Evolutionary conservation across 2,329 filamentous ascomycete species (phyloP).

Genomic region (Alternaria gaisen): DNA sequence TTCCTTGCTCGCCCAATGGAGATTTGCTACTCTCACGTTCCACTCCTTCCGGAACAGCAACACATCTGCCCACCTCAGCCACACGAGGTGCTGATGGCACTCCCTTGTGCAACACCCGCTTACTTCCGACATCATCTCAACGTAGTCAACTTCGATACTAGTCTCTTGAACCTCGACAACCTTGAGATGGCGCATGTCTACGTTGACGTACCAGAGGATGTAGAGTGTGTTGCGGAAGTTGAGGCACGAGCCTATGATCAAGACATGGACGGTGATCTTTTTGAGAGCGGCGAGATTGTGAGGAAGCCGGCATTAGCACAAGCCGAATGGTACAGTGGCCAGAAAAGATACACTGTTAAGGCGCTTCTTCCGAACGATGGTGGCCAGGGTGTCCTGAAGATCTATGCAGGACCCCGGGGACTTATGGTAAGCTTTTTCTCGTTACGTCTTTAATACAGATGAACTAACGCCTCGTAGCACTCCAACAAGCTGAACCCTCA

Average conservation of each 20-base stretch:
- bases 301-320: constrained; percentile 89
- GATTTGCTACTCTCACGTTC: constrained; percentile 95
- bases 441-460: background rate
- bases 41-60: constrained; percentile 85
- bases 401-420: constrained; percentile 93
- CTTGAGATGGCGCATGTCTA: constrained; percentile 93
- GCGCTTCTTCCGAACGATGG: constrained; percentile 91
- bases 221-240: constrained; percentile 92
- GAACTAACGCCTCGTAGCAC: constrained; percentile 61
- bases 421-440: constrained; percentile 70
- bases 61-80: constrained; percentile 90
- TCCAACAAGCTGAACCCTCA: constrained; percentile 97
- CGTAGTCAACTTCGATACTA: constrained; percentile 91
- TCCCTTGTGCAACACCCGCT: constrained; percentile 85
- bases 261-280: constrained; percentile 89
- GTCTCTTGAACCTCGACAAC: constrained; percentile 83
- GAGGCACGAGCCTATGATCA: constrained; percentile 82
- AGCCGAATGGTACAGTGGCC: constrained; percentile 86
- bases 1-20: constrained; percentile 91
- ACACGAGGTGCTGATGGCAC: constrained; percentile 82
- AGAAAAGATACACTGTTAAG: constrained; percentile 93
- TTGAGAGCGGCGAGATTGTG: constrained; percentile 88
- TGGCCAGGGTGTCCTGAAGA: constrained; percentile 83
- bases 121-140: constrained; percentile 86
- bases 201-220: constrained; percentile 84